Evolutionary conservation across 2,329 filamentous ascomycete species (phyloP).

Genomic region (Penicillium digitatum): DNA sequence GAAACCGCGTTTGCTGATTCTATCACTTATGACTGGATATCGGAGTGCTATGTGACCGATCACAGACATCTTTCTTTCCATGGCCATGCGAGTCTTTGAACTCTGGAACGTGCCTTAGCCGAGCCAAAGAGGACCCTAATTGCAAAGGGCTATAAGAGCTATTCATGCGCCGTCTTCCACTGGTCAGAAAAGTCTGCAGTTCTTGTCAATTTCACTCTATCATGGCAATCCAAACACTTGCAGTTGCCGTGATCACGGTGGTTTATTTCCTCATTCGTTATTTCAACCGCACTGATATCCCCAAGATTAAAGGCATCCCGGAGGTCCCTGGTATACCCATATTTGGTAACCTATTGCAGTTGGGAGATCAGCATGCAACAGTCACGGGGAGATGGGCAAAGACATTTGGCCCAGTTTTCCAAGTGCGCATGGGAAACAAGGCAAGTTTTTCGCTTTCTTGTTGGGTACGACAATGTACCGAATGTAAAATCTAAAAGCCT

Average conservation of each 20-base stretch:
- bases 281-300: slow-evolving; percentile 51
- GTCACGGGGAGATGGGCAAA: slow-evolving; percentile 55
- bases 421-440: slow-evolving; percentile 64
- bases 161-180: slow-evolving; percentile 5
- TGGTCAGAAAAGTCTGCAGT: background rate
- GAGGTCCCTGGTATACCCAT: slow-evolving; percentile 60
- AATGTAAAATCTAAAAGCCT: background rate
- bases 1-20: background rate
- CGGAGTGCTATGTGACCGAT: background rate
- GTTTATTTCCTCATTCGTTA: slow-evolving; percentile 42
- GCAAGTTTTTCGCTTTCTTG: slow-evolving; percentile 35
- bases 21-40: background rate
- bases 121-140: background rate
- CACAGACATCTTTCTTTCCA: background rate
- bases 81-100: background rate
- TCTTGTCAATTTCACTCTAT: background rate
- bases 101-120: slow-evolving; percentile 7
- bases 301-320: slow-evolving; percentile 59
- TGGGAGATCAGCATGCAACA: slow-evolving; percentile 56
- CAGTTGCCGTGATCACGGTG: slow-evolving; percentile 34
- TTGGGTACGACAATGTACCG: too few species aligned
- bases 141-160: slow-evolving; percentile 8
- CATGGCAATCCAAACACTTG: slow-evolving; percentile 33
- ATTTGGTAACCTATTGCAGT: slow-evolving; percentile 60
- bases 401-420: slow-evolving; percentile 62